phyloP scores from a whole-genome alignment of 2,329 filamentous ascomycete genomes.

The Cytospora piceicola region DNA sequence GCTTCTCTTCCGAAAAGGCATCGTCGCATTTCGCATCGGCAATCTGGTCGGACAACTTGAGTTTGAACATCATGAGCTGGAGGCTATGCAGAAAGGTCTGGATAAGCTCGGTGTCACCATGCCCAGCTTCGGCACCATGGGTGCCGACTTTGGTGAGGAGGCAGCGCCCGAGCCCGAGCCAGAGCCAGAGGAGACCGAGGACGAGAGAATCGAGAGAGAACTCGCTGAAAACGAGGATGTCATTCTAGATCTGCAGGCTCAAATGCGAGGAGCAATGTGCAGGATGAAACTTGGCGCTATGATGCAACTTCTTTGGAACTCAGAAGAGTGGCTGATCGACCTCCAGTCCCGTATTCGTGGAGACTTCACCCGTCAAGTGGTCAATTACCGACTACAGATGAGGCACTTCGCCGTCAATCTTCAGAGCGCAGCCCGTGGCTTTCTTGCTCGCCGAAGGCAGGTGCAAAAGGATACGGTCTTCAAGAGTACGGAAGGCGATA shows the following conservation, averaged over 20 bases:
- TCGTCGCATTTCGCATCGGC: conserved; percentile 93
- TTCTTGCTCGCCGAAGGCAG: conserved; percentile 69
- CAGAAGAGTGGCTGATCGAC: conserved; percentile 76
- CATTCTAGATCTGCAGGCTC: conserved; percentile 82
- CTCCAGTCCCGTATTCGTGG: conserved; percentile 87
- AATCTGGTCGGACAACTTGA: conserved; percentile 95
- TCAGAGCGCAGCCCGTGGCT: conserved; percentile 78
- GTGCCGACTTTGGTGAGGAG: conserved; percentile 90
- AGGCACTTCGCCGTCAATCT: conserved; percentile 75
- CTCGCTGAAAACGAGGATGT: conserved; percentile 73
- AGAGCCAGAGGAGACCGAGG: conserved; percentile 78
- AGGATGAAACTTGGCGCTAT: conserved; percentile 76
- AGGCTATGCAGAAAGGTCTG: conserved; percentile 94
- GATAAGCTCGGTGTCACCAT: conserved; percentile 94
- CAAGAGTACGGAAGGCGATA: conserved; percentile 70
- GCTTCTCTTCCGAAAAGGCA: conserved; percentile 93
- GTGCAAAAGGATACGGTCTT: conserved; percentile 67
- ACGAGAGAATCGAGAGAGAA: conserved; percentile 84
- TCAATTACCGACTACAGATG: conserved; percentile 83
- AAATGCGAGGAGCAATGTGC: conserved; percentile 79
- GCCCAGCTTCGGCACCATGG: conserved; percentile 98
- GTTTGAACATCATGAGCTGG: conserved; percentile 96
- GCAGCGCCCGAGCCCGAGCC: conserved; percentile 58
- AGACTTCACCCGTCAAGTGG: conserved; percentile 83
- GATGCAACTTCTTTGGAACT: conserved; percentile 91